Evolutionary conservation across 805 yeast species (phyloP).

Genomic region (Lachancea fermentati): DNA sequence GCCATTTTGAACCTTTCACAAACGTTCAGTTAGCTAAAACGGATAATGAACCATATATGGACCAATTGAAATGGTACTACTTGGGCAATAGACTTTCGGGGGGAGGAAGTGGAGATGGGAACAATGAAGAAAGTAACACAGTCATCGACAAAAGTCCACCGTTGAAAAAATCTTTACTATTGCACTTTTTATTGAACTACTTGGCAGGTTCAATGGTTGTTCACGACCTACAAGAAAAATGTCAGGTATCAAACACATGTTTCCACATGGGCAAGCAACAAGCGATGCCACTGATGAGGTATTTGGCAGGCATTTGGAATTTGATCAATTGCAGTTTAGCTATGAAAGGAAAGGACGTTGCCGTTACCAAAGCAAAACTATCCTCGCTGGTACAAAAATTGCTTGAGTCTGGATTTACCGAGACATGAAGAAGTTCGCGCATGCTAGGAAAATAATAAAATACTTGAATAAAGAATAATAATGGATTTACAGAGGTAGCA

Average conservation of each 20-base stretch:
- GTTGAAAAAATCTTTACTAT: conserved; percentile 24
- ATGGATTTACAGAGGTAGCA: too few relatives aligned
- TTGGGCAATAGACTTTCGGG: conserved; percentile 17
- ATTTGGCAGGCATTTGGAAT: conserved; percentile 31
- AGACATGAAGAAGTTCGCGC: neutral
- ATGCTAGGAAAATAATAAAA: neutral
- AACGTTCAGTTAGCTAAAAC: conserved; percentile 24
- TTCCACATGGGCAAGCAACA: conserved; percentile 26
- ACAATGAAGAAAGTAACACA: conserved; percentile 2
- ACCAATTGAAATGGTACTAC: conserved; percentile 20
- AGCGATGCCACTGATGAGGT: conserved; percentile 18
- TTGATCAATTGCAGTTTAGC: conserved; percentile 29
- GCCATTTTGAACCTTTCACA: conserved; percentile 31
- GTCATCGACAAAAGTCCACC: conserved; percentile 6
- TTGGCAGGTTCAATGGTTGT: conserved; percentile 28
- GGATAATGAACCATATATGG: conserved; percentile 19
- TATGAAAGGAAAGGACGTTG: conserved; percentile 28
- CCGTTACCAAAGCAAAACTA: conserved; percentile 23
- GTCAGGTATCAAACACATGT: conserved; percentile 24
- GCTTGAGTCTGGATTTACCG: conserved; percentile 2
- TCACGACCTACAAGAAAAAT: conserved; percentile 24
- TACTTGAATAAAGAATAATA: neutral
- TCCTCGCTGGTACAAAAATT: conserved; percentile 15
- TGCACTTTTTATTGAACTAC: conserved; percentile 26
- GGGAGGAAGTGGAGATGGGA: conserved; percentile 1